Percentiles rank a stretch among this genome's conserved stretches.
These are phyloP conservation scores for Pyrenophora graminea DNA, from an alignment of 2,329 filamentous ascomycete species.

Conservation along the genomic window DNA sequence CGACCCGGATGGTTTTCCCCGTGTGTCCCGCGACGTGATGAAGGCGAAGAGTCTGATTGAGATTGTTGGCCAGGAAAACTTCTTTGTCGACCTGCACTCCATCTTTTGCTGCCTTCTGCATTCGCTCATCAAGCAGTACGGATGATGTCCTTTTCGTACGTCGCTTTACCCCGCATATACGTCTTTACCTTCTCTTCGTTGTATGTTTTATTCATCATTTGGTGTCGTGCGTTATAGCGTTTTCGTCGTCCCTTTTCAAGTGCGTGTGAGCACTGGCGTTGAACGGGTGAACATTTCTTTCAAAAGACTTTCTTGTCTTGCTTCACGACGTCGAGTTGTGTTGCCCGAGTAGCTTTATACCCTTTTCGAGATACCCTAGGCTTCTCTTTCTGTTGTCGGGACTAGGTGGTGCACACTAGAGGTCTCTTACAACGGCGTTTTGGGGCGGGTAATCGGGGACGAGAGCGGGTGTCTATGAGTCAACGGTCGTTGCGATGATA, in stretches of 20 bases:
- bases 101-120: conserved; percentile 52
- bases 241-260: conserved; percentile 30
- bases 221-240: conserved; percentile 15
- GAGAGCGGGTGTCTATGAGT: conserved; percentile 5
- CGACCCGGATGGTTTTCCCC: conserved; percentile 60
- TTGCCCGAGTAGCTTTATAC: conserved; percentile 25
- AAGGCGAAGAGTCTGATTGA: conserved; percentile 61
- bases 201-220: conserved; percentile 21
- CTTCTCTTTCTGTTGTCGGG: conserved; percentile 19
- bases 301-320: conserved; percentile 7
- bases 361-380: conserved; percentile 32
- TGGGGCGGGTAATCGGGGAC: conserved; percentile 9
- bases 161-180: conserved; percentile 9
- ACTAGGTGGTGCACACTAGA: conserved; percentile 22
- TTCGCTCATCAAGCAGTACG: conserved; percentile 47
- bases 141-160: conserved; percentile 19
- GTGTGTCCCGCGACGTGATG: conserved; percentile 56
- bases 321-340: conserved; percentile 3
- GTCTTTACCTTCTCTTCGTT: conserved; percentile 23
- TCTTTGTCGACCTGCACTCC: conserved; percentile 62
- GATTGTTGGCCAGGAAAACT: conserved; percentile 62
- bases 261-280: conserved; percentile 28
- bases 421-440: conserved; percentile 15
- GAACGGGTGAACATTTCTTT: conserved; percentile 3
- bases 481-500: conserved; percentile 4